Evolutionary conservation across 257 asterid genomes (phyloP).

Genomic region (Solanum sitiens): DNA sequence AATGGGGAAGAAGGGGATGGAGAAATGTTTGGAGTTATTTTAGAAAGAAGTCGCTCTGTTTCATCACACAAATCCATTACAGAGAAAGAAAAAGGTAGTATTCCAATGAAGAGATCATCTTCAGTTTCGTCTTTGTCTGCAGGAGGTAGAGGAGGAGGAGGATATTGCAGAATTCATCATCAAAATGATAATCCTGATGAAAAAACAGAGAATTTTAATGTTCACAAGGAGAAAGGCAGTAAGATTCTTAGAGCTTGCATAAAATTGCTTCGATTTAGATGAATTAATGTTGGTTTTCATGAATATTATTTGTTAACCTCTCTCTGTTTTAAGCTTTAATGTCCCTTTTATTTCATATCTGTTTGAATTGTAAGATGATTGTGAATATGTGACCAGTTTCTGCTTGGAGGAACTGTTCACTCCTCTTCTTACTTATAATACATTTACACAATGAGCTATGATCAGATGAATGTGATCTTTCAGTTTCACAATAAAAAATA

Average conservation of each 20-base stretch:
- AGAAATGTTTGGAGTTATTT: constrained; percentile 30
- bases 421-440: no score
- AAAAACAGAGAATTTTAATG: not conserved
- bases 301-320: no score
- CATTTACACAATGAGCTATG: not conserved
- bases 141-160: not conserved
- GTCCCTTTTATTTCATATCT: no score
- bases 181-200: constrained; percentile 4
- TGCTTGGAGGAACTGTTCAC: not conserved
- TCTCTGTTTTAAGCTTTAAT: no score
- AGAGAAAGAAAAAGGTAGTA: constrained; percentile 9
- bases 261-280: constrained; percentile 13
- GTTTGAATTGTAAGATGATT: not conserved
- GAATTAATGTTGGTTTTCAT: not conserved
- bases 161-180: constrained; percentile 23
- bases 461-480: not conserved
- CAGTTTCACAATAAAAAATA: not conserved
- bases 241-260: constrained; percentile 14
- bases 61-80: constrained; percentile 2
- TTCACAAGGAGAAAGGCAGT: constrained; percentile 7
- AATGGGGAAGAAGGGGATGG: constrained; percentile 2
- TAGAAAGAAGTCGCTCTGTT: constrained; percentile 14
- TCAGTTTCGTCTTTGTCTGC: constrained; percentile 3
- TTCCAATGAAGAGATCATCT: constrained; percentile 18
- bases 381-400: not conserved